These are phyloP conservation scores for Soucietia sequanensis DNA, from an alignment of 805 yeast genomes.

Conservation along the genomic window DNA sequence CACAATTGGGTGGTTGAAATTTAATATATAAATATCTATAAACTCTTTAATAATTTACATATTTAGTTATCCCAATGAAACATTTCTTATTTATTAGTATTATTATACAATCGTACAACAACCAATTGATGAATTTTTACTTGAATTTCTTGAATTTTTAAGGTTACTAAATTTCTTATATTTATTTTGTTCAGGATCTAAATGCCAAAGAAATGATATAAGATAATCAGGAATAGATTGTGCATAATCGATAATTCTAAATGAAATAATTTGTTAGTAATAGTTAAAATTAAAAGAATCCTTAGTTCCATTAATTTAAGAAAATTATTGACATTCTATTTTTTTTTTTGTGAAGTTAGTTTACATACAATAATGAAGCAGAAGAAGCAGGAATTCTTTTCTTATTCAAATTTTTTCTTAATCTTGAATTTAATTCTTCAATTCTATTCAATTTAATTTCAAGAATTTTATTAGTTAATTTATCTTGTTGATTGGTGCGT, in stretches of 20 bases:
- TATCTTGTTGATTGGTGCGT: no score
- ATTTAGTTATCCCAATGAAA: no score
- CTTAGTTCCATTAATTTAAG: no score
- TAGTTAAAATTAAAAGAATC: no score
- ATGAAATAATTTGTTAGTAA: not conserved
- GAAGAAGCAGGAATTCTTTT: slow-evolving; percentile 66
- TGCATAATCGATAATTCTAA: slow-evolving; percentile 40
- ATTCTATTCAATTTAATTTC: slow-evolving; percentile 60
- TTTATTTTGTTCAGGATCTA: slow-evolving; percentile 33
- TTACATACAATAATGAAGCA: slow-evolving; percentile 47
- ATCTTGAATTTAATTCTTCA: slow-evolving; percentile 52
- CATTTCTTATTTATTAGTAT: no score
- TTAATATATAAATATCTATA: slow-evolving; percentile 2
- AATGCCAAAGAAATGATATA: slow-evolving; percentile 44
- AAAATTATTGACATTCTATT: no score
- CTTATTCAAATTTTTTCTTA: slow-evolving; percentile 49
- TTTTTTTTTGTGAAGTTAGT: not conserved
- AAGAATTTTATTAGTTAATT: slow-evolving; percentile 42
- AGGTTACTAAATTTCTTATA: slow-evolving; percentile 25
- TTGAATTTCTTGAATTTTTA: slow-evolving; percentile 4
- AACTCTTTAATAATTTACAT: slow-evolving; percentile 1
- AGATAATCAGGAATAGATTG: slow-evolving; percentile 47
- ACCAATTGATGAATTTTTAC: slow-evolving; percentile 7
- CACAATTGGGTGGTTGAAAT: slow-evolving; percentile 43
- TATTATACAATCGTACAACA: slow-evolving; percentile 33